These are phyloP conservation scores for Colletotrichum noveboracense DNA, from an alignment of 2,329 filamentous ascomycete genomes.

Conservation along the genomic window DNA sequence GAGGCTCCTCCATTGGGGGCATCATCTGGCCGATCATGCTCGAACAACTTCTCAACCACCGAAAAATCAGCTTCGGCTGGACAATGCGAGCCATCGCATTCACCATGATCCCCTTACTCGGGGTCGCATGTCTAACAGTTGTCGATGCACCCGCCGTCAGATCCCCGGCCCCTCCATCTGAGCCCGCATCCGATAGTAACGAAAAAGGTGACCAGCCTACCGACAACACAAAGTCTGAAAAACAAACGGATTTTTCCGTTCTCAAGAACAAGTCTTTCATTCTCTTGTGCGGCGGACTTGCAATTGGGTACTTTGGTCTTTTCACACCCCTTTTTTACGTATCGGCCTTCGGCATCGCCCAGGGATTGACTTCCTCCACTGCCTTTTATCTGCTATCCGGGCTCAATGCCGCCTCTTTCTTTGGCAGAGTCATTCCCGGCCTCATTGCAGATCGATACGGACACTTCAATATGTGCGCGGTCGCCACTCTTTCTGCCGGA, in stretches of 20 bases:
- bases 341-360: conserved; percentile 56
- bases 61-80: conserved; percentile 1
- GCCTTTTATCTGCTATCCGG: conserved; percentile 68
- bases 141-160: neutral
- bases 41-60: neutral
- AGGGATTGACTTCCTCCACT: conserved; percentile 51
- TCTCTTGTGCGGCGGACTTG: neutral
- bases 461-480: conserved; percentile 45
- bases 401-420: conserved; percentile 61
- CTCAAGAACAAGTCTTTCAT: conserved; percentile 21
- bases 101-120: neutral
- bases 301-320: conserved; percentile 36
- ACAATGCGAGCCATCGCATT: neutral
- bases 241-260: conserved; percentile 10
- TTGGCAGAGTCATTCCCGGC: conserved; percentile 58
- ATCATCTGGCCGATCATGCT: conserved; percentile 14
- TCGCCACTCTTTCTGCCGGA: conserved; percentile 31
- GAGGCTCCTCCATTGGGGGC: conserved; percentile 33
- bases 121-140: conserved; percentile 23
- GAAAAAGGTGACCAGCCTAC: neutral
- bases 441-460: conserved; percentile 56
- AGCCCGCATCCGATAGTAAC: neutral
- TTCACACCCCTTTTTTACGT: conserved; percentile 61
- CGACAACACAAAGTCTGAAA: neutral
- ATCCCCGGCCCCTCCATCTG: neutral